phyloP scores from a whole-genome alignment of 2,329 filamentous ascomycete genomes.

The Aspergillus fumigatiaffinis region DNA sequence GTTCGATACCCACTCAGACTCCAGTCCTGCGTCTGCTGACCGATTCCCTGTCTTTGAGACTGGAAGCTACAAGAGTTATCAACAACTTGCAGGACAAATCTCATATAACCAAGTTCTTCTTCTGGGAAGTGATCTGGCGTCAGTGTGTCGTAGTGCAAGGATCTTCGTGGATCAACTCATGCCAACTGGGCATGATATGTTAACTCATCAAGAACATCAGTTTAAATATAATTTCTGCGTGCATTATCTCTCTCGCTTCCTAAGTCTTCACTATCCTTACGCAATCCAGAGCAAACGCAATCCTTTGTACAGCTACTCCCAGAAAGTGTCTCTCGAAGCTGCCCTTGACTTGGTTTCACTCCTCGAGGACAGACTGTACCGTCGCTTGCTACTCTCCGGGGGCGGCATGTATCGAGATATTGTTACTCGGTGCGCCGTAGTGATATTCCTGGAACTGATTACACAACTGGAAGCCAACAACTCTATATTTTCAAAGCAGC shows the following conservation, averaged over 20 bases:
- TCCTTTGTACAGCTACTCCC: constrained; percentile 23
- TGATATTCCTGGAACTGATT: constrained; percentile 18
- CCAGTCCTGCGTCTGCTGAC: constrained; percentile 9
- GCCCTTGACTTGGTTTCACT: constrained; percentile 24
- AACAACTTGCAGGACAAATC: constrained; percentile 20
- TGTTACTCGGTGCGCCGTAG: constrained; percentile 18
- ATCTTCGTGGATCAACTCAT: background rate
- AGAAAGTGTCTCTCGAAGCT: constrained; percentile 22
- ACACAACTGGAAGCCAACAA: constrained; percentile 7
- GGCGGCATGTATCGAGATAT: constrained; percentile 29
- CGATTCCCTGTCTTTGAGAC: constrained; percentile 11
- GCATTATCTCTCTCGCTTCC: constrained; percentile 20
- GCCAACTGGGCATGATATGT: too few species aligned
- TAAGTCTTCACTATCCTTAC: constrained; percentile 21
- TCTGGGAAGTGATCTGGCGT: constrained; percentile 12
- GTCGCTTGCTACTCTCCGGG: constrained; percentile 20
- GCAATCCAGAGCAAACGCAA: constrained; percentile 20
- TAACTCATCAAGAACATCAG: background rate
- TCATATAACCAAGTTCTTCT: constrained; percentile 19
- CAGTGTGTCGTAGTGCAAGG: constrained; percentile 6
- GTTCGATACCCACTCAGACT: background rate
- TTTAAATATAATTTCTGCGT: constrained; percentile 16
- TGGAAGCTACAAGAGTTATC: constrained; percentile 11
- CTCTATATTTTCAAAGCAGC: constrained; percentile 7
- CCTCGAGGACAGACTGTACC: constrained; percentile 20